Conservation (phyloP, 2,329 filamentous ascomycete genomes). For the Nigrospora osmanthi region DNA sequence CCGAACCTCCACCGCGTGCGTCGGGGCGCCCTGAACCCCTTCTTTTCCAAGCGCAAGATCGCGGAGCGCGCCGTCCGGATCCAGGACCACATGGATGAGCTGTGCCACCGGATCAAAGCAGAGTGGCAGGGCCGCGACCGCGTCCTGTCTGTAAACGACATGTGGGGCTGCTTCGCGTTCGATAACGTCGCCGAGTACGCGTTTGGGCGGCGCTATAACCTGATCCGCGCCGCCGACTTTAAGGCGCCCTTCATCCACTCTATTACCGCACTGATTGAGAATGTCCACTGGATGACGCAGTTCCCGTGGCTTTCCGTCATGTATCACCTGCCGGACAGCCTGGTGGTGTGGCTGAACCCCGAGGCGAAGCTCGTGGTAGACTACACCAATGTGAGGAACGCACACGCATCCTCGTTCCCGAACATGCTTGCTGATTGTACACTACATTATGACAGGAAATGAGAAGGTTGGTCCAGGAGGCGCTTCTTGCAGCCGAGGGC, state of each 20-base stretch:
- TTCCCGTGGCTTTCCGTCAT: neutral
- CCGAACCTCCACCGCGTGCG: slow-evolving; percentile 7
- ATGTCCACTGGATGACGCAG: neutral
- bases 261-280: neutral
- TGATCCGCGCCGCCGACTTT: neutral
- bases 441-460: neutral
- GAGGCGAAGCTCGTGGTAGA: too few relatives aligned
- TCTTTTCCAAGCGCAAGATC: slow-evolving; percentile 19
- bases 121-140: neutral
- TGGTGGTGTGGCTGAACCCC: neutral
- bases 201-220: neutral
- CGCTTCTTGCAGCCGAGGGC: too few relatives aligned
- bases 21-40: slow-evolving; percentile 9
- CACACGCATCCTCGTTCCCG: too few relatives aligned
- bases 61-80: slow-evolving; percentile 2
- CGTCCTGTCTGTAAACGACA: neutral
- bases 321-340: neutral
- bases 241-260: neutral
- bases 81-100: slow-evolving; percentile 5
- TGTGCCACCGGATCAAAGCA: neutral
- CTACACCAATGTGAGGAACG: too few relatives aligned
- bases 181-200: neutral
- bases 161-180: neutral
- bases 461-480: neutral
- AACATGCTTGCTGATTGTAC: too few relatives aligned